Base-by-base conservation (phyloP, 495 filamentous ascomycete species). In the Talaromyces nanjingensis region DNA sequence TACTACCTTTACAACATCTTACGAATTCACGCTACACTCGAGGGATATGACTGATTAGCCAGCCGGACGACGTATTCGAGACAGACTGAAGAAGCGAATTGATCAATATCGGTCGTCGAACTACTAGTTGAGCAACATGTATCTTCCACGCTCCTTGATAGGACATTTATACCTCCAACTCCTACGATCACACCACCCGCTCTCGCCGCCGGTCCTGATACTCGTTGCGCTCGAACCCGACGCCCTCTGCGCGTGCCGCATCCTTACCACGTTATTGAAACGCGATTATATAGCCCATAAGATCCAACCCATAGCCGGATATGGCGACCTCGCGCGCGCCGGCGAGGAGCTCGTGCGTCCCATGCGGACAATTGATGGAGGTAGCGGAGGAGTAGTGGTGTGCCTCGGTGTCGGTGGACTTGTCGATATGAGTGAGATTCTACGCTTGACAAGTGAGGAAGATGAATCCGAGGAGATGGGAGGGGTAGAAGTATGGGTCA, bases 281-380 rank as follows among this genome's bases (percentile, higher is more conserved):
- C 89, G 91, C 79, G 94, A 98, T 80, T 98, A 93, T 72, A 96
- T 98, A 67, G 88, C 89, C n/a, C 93, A 98, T 77, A 97, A 96
- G 80, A 96, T 98, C 65, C 91, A 96, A 68, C 94, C 96, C 4
- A 87, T 98, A 39, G 84, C 89, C 16, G 94, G 94, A 34, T 97
- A 97, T 86, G 87, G 86, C 66, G 94, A 98, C 70, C 87, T 98
- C 42, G 79, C 89, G 69, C 85, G 86, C 68, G 86, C 85, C 29
- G 91, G 91, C 31, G 80, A 85, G 71, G 86, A 91, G 65, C 80
- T 94, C 58, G 85, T 97, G 61, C 80, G 78, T 56, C 91, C 90
- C 8, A 93, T 96, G 91, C 89, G 87, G 77, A 87, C 87, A 71
- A 83, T 83, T 31, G 79, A 88, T 64, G 92, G 92, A 9, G 92